Conservation (phyloP, 2,329 filamentous ascomycete genomes). For the Penicillium vulpinum region DNA sequence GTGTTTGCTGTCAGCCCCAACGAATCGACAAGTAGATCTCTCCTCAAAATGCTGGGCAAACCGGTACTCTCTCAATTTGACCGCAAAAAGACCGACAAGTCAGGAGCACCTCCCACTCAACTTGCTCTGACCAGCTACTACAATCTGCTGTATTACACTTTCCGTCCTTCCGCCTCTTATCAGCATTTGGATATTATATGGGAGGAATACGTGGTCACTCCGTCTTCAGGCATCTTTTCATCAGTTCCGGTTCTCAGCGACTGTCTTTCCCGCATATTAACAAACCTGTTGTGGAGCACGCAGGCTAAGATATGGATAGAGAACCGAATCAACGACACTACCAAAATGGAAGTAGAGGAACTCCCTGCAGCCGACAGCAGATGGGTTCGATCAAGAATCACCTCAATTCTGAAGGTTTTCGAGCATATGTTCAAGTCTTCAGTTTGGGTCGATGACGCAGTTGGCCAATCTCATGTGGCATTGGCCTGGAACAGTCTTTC, state of each 20-base stretch:
- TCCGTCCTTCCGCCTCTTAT: slow-evolving; percentile 67
- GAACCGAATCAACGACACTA: slow-evolving; percentile 65
- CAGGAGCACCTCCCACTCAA: slow-evolving; percentile 50
- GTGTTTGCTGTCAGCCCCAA: slow-evolving; percentile 71
- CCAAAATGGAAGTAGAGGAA: slow-evolving; percentile 65
- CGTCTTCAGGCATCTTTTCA: slow-evolving; percentile 61
- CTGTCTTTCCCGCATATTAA: slow-evolving; percentile 68
- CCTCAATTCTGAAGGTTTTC: slow-evolving; percentile 63
- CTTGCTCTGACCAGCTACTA: slow-evolving; percentile 72
- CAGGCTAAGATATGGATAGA: slow-evolving; percentile 68
- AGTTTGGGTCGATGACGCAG: slow-evolving; percentile 49
- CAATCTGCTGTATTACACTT: slow-evolving; percentile 78
- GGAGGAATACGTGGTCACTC: slow-evolving; percentile 68
- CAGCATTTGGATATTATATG: slow-evolving; percentile 74
- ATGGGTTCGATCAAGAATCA: slow-evolving; percentile 77
- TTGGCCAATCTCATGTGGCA: slow-evolving; percentile 49
- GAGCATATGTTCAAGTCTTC: slow-evolving; percentile 54
- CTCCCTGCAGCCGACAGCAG: slow-evolving; percentile 80
- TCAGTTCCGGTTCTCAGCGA: slow-evolving; percentile 53
- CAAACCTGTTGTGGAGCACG: slow-evolving; percentile 61
- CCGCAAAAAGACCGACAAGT: slow-evolving; percentile 58
- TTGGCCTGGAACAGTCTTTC: slow-evolving; percentile 63
- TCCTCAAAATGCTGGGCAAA: slow-evolving; percentile 65
- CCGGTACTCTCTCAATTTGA: slow-evolving; percentile 70
- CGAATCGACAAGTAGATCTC: slow-evolving; percentile 54